Evolutionary conservation across 2,329 filamentous ascomycete species (phyloP).

Genomic region (Aaosphaeria arxii): DNA sequence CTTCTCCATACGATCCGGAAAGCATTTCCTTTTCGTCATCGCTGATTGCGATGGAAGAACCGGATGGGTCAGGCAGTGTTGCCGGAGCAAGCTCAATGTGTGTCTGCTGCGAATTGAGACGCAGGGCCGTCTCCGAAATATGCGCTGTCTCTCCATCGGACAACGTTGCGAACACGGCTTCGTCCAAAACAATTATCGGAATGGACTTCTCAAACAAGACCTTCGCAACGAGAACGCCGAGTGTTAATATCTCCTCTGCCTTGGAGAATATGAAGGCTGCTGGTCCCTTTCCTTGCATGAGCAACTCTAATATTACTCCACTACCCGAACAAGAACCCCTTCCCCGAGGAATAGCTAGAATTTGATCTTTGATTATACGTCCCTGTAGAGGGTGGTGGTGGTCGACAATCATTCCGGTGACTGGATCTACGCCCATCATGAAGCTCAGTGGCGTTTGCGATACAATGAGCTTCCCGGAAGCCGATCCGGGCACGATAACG

Average conservation of each 20-base stretch:
- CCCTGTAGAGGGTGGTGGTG: constrained; percentile 43
- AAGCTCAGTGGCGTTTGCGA: constrained; percentile 38
- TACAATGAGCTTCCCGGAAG: not conserved
- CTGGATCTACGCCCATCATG: constrained; percentile 44
- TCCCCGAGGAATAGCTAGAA: constrained; percentile 47
- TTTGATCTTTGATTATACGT: constrained; percentile 20
- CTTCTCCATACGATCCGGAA: constrained; percentile 28
- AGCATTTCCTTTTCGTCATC: not conserved
- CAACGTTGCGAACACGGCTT: constrained; percentile 15
- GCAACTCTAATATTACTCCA: constrained; percentile 43
- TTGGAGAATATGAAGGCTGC: constrained; percentile 42
- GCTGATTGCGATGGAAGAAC: not conserved
- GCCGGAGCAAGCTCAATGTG: not conserved
- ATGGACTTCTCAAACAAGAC: constrained; percentile 41
- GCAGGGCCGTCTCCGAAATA: not conserved
- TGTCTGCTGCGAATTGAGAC: not conserved
- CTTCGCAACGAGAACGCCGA: constrained; percentile 45
- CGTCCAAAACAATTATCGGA: constrained; percentile 36
- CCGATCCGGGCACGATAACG: not conserved
- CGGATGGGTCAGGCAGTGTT: not conserved
- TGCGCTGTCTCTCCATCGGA: not conserved
- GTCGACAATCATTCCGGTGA: constrained; percentile 44
- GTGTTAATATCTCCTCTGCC: constrained; percentile 44
- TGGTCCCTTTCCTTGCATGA: constrained; percentile 41
- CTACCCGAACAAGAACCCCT: constrained; percentile 50